Base-by-base conservation (phyloP, 495 filamentous ascomycete species). In the Hyphodiscus hymeniophilus region DNA sequence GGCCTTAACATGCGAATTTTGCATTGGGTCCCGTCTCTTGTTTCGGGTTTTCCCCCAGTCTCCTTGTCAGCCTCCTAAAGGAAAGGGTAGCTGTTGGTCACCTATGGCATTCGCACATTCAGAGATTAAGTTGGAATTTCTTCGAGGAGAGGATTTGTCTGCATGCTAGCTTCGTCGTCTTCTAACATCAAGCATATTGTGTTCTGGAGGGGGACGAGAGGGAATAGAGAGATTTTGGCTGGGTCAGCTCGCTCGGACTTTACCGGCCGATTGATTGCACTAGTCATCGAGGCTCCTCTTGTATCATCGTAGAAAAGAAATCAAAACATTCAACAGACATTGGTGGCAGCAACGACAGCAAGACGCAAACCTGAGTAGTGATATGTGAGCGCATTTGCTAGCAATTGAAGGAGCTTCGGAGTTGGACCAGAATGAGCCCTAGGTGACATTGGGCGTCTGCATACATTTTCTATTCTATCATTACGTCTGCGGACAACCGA, bases 401-500 rank as follows among this genome's bases (percentile, higher is more conserved):
- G 50, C 54, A 18, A 49, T 30, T 30, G 22, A 11, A 24, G 54
- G 26, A 15, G 41, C 22, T 47, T 42, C 17, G 41, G 45, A 41
- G 33, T 53, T 33, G 46, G 33, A 33, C 1, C 8, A 33, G 32
- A 28, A 52, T 39, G 54, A 42, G 35, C 49, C 13, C 38, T 38
- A 49, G 40, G 49, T 51, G 51, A 40, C 33, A 33, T 48, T 51
- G 42, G 47, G 58, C 42, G 38, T 17, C 43, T 40, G 51, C 30
- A 20, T 50, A 41, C 39, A 38, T 48, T 35, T 28, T 47, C 42
- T 50, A 38, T 52, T 52, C 38, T 45, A 23, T 39, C 47, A 44
- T 23, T 26, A 23, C 32, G 16, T 20, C 20, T 39, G 41, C 50
- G 18, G 43, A 16, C 31, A 17, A 35, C 42, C 38, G 28, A 22